Conservation (phyloP, 345 rosid genomes). For the Pugionium dolabratum region DNA sequence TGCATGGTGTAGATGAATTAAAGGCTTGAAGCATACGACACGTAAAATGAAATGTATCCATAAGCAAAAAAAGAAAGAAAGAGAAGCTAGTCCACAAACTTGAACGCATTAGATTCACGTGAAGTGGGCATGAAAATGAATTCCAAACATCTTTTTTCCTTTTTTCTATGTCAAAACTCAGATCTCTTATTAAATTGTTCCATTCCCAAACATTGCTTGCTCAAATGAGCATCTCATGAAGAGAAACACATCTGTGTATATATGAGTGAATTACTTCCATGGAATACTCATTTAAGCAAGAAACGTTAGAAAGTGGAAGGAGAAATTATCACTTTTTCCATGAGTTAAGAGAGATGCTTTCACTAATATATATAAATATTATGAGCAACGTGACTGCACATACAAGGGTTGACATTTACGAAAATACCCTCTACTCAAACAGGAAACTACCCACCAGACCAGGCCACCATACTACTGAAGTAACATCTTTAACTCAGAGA, state of each 20-base stretch:
- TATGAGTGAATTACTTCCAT: conserved; percentile 20
- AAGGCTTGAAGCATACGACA: conserved; percentile 39
- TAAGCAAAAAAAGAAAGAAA: neutral
- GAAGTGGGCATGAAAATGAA: conserved; percentile 28
- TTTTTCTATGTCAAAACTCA: neutral
- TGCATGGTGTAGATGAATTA: conserved; percentile 36
- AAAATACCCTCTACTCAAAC: conserved; percentile 28
- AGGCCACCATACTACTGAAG: conserved; percentile 25
- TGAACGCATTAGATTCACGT: conserved; percentile 43
- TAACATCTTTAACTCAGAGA: conserved; percentile 14
- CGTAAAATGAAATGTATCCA: conserved; percentile 29
- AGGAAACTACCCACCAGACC: conserved; percentile 30
- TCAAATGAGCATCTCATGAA: conserved; percentile 42
- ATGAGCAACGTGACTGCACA: conserved; percentile 29
- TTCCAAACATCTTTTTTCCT: neutral
- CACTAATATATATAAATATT: neutral
- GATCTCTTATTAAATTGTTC: conserved; percentile 12
- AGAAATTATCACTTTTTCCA: conserved; percentile 17
- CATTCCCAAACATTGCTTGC: conserved; percentile 44
- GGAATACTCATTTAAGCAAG: conserved; percentile 48
- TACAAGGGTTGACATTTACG: conserved; percentile 11
- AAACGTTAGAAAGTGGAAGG: conserved; percentile 36
- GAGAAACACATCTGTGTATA: conserved; percentile 1
- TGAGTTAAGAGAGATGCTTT: conserved; percentile 23
- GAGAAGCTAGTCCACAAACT: conserved; percentile 30